Base-by-base conservation (phyloP, 306 rosid species). In the Sicyos edulis region DNA sequence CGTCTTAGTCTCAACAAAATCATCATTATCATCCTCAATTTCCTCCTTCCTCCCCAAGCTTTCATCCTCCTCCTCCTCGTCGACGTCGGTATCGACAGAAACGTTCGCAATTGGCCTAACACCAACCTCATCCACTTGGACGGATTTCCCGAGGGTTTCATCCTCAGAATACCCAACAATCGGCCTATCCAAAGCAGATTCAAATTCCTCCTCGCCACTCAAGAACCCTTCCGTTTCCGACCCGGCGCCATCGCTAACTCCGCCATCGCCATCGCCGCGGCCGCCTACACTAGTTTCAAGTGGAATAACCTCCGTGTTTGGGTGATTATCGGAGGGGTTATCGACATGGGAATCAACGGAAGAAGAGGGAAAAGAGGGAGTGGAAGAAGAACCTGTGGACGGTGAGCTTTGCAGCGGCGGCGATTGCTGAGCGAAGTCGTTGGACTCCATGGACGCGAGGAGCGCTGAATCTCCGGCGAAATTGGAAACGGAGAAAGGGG, bases 201-300 rank as follows among this genome's bases (percentile, higher is more conserved):
- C 92, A 1, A 86, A 81, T 37, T 83, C 92, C 37, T 81, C 87
- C 11, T 81, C 93, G 2, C 85, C 96, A 60, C 91, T 90, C 56
- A 78, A 24, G 42, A 90, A 90, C 50, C 96, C 98, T 6, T 84
- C 91, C 15, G 66, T 51, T 0, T 86, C 96, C 7, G 88, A 82
- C 37, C 81, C 89, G 10, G 51, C 80, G n/a, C 17, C 73, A 14
- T 69, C 78, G 13, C 66, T 69, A 40, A 54, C 78, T 8, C 59
- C 56, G 52, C 61, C 21, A 74, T 78, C 77, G 32, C 9, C 78
- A 7, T 52, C 57, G 45, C 61, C 77, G 32, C 9, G 76, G 10
- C 55, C 57, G 45, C 61, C 17, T 32, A 61, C 68, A 54, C 49
- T 32, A 72, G 63, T 67, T 63, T 73, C 24, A 49, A 56, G 71